Percentiles rank a stretch among this genome's conserved stretches.
Evolutionary conservation across 768 basidiomycete species (phyloP).

Genomic region (Guyanaporus albipodus): DNA sequence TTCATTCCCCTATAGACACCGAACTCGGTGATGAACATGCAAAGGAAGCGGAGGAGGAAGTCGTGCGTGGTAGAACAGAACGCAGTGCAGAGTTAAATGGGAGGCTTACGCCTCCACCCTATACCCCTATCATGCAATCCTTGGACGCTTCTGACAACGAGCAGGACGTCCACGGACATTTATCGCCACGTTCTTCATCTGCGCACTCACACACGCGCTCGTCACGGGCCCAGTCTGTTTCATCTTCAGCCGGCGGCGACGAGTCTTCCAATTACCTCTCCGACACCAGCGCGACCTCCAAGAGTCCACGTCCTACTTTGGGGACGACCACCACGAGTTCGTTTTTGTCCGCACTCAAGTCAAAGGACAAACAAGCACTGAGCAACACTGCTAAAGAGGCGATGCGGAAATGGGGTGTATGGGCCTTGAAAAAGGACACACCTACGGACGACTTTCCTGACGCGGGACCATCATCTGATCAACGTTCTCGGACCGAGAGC

Average conservation of each 20-base stretch:
- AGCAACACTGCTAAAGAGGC: slow-evolving; percentile 83
- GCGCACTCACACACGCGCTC: slow-evolving; percentile 37
- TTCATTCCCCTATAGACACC: slow-evolving; percentile 42
- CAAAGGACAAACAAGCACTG: slow-evolving; percentile 84
- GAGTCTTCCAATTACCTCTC: slow-evolving; percentile 31
- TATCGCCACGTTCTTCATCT: slow-evolving; percentile 41
- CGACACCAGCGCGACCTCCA: slow-evolving; percentile 28
- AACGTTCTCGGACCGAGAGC: slow-evolving; percentile 33
- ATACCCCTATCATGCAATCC: slow-evolving; percentile 5
- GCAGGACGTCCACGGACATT: slow-evolving; percentile 14
- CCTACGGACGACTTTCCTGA: slow-evolving; percentile 42
- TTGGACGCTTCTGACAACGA: slow-evolving; percentile 18
- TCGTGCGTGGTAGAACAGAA: slow-evolving; percentile 17
- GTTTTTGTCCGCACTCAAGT: slow-evolving; percentile 76
- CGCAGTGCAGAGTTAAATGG: slow-evolving; percentile 36
- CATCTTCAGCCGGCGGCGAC: slow-evolving; percentile 31
- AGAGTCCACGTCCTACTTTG: slow-evolving; percentile 43
- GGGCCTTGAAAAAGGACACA: slow-evolving; percentile 61
- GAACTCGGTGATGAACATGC: slow-evolving; percentile 25
- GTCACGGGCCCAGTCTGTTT: slow-evolving; percentile 34
- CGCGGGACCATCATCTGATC: slow-evolving; percentile 36
- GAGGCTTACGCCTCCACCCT: slow-evolving; percentile 20
- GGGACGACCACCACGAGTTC: slow-evolving; percentile 36
- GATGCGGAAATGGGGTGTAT: slow-evolving; percentile 90
- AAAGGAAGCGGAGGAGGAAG: slow-evolving; percentile 25